phyloP scores from a whole-genome alignment of 176 grass and related monocot genomes.

The Otatea glauca region DNA sequence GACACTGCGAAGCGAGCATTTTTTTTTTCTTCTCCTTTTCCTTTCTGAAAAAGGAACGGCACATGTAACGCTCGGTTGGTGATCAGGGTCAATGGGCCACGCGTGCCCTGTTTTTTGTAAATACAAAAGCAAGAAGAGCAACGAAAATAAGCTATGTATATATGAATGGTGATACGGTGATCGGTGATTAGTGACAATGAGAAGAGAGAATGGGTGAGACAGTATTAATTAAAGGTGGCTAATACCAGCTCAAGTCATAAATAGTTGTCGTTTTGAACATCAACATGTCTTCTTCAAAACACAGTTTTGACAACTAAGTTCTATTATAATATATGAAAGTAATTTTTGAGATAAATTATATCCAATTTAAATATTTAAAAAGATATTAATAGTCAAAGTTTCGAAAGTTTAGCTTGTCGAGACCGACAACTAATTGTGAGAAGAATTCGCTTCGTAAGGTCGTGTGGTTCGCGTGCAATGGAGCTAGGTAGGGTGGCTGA shows the following conservation, averaged over 20 bases:
- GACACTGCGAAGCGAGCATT: constrained; percentile 39
- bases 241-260: no score
- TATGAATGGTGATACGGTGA: not conserved
- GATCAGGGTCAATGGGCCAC: constrained; percentile 31
- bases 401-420: no score
- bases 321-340: no score
- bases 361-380: no score
- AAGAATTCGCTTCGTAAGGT: not conserved
- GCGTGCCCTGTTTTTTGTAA: constrained; percentile 28
- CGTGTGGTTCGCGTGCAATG: constrained; percentile 7
- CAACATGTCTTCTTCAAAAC: no score
- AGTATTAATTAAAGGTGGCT: not conserved
- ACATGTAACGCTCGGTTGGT: constrained; percentile 27
- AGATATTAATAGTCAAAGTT: no score
- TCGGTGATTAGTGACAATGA: not conserved
- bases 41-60: constrained; percentile 34
- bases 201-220: not conserved
- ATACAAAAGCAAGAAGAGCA: constrained; percentile 28
- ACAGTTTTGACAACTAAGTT: no score
- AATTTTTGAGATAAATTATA: no score
- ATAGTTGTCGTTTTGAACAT: not conserved
- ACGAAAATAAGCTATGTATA: not conserved
- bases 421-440: no score
- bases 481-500: constrained; percentile 36
- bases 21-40: not conserved